Evolutionary conservation across 2,329 filamentous ascomycete genomes (phyloP).

Genomic region (Verruconis gallopava): DNA sequence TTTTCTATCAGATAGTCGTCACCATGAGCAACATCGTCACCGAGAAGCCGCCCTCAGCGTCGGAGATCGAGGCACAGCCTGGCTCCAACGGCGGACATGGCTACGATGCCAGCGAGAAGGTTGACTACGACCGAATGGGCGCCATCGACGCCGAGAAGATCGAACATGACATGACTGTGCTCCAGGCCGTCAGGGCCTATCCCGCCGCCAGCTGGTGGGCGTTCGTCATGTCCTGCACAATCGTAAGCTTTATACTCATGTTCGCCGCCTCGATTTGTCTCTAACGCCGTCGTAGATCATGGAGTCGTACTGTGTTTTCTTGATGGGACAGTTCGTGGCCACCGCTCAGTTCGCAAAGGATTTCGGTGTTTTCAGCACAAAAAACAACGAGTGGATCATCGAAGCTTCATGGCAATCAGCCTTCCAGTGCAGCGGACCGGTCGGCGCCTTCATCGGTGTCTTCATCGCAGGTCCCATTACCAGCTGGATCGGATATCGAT

Average conservation of each 20-base stretch:
- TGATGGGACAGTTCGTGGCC: slow-evolving; percentile 68
- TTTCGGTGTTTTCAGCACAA: slow-evolving; percentile 24
- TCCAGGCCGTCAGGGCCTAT: slow-evolving; percentile 68
- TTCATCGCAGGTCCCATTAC: slow-evolving; percentile 34
- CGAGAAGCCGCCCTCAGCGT: slow-evolving; percentile 21
- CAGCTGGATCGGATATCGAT: slow-evolving; percentile 33
- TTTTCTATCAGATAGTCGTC: slow-evolving; percentile 15
- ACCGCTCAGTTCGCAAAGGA: slow-evolving; percentile 34
- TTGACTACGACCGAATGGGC: slow-evolving; percentile 17
- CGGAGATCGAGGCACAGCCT: slow-evolving; percentile 23
- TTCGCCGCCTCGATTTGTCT: no score
- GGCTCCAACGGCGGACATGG: slow-evolving; percentile 16
- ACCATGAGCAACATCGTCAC: slow-evolving; percentile 21
- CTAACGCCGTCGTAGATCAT: slow-evolving; percentile 24
- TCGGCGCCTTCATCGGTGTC: slow-evolving; percentile 34
- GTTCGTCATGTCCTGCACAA: slow-evolving; percentile 74
- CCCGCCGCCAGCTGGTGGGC: slow-evolving; percentile 80
- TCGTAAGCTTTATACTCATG: no score
- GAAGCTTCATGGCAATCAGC: slow-evolving; percentile 35
- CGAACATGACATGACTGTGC: slow-evolving; percentile 40
- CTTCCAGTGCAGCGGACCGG: slow-evolving; percentile 33
- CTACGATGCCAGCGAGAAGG: slow-evolving; percentile 21
- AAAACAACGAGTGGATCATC: slow-evolving; percentile 25
- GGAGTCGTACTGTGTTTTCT: slow-evolving; percentile 76
- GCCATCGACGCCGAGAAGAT: slow-evolving; percentile 11